A percentile compares a stretch with the other conserved stretches of the same genome.
These are phyloP conservation scores for Blastobotrys robertii DNA, from an alignment of 805 yeast genomes.

Conservation along the genomic window DNA sequence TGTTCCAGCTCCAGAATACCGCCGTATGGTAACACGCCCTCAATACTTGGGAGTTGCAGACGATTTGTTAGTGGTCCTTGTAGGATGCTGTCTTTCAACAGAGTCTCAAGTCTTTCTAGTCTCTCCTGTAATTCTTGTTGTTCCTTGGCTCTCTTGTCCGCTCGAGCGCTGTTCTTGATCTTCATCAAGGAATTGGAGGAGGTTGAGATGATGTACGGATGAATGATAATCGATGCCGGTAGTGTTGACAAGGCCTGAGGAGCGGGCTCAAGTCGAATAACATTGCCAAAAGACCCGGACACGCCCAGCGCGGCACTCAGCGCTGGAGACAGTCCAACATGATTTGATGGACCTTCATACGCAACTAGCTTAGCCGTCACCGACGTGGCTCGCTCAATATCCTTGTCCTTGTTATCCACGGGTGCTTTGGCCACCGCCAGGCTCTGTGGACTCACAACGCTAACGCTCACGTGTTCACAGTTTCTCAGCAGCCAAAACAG, in stretches of 20 bases:
- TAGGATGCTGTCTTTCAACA: constrained; percentile 8
- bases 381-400: constrained; percentile 25
- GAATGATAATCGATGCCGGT: constrained; percentile 37
- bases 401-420: constrained; percentile 5
- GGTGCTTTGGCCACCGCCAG: neutral
- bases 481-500: constrained; percentile 27
- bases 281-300: constrained; percentile 40
- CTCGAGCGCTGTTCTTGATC: constrained; percentile 1
- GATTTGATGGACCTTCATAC: constrained; percentile 26
- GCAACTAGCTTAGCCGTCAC: constrained; percentile 45
- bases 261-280: constrained; percentile 43
- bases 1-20: constrained; percentile 46
- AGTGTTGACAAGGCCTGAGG: constrained; percentile 24
- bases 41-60: constrained; percentile 42
- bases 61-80: constrained; percentile 34
- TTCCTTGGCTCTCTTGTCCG: constrained; percentile 7
- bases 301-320: constrained; percentile 50
- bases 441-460: neutral
- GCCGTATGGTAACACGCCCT: constrained; percentile 44
- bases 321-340: constrained; percentile 43
- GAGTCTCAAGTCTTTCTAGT: constrained; percentile 12
- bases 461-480: constrained; percentile 24
- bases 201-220: constrained; percentile 39
- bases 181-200: constrained; percentile 11
- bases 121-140: constrained; percentile 17